A percentile compares a stretch with the other conserved stretches of the same genome.
These are phyloP conservation scores for Blastomyces silverae DNA, from an alignment of 2,329 filamentous ascomycete species.

Conservation along the genomic window DNA sequence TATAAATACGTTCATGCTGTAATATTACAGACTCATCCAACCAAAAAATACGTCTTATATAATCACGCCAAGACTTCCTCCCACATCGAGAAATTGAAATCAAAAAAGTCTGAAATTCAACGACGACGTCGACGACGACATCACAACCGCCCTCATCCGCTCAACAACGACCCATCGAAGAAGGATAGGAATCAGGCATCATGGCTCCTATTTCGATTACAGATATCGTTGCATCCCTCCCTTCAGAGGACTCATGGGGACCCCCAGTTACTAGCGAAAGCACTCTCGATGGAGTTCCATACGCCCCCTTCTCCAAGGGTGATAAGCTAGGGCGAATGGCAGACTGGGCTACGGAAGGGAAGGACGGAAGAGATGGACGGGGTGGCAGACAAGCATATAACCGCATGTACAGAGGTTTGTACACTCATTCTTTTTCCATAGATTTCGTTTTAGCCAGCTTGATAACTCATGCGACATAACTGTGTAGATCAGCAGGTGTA, in stretches of 20 bases:
- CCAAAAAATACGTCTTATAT: slow-evolving; percentile 6
- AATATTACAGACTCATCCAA: not conserved
- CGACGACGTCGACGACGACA: not conserved
- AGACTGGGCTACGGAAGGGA: slow-evolving; percentile 90
- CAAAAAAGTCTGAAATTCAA: slow-evolving; percentile 16
- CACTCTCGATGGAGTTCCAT: slow-evolving; percentile 88
- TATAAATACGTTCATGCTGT: not conserved
- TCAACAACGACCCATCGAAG: slow-evolving; percentile 2
- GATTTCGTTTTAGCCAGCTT: slow-evolving; percentile 18
- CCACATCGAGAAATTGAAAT: slow-evolving; percentile 15
- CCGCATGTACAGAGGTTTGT: slow-evolving; percentile 79
- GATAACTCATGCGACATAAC: slow-evolving; percentile 17
- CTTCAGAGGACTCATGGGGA: slow-evolving; percentile 77
- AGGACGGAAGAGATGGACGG: slow-evolving; percentile 61
- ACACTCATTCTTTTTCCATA: slow-evolving; percentile 1
- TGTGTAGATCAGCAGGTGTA: slow-evolving; percentile 86
- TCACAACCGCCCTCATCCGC: not conserved
- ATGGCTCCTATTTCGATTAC: slow-evolving; percentile 53
- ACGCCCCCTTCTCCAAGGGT: slow-evolving; percentile 96
- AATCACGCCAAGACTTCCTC: slow-evolving; percentile 17
- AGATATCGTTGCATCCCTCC: slow-evolving; percentile 64
- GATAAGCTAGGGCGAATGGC: slow-evolving; percentile 99
- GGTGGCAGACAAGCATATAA: slow-evolving; percentile 84
- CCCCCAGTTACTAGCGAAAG: slow-evolving; percentile 75
- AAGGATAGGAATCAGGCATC: slow-evolving; percentile 15